These are phyloP conservation scores for Lablab purpureus DNA, from an alignment of 306 rosid species.

Conservation along the genomic window DNA sequence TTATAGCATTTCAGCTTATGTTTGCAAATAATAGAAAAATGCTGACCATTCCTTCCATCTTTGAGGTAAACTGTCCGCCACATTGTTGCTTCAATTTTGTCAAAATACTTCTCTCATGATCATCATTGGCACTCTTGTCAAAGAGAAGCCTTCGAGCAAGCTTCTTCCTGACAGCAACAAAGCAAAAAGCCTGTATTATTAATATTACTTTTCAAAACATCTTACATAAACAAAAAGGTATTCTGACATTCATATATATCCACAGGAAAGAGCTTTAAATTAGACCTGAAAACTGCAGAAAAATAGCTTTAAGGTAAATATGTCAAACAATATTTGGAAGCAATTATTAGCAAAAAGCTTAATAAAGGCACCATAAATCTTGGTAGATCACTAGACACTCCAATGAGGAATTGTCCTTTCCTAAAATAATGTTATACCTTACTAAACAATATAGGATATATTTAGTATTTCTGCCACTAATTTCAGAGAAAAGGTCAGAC, in stretches of 20 bases:
- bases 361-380: slow-evolving; percentile 6
- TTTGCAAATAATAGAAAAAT: slow-evolving; percentile 32
- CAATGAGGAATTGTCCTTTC: not conserved
- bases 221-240: not conserved
- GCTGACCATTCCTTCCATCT: slow-evolving; percentile 99
- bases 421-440: slow-evolving; percentile 18
- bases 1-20: slow-evolving; percentile 1
- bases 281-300: not conserved
- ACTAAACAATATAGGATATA: not conserved
- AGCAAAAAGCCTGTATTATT: slow-evolving; percentile 39
- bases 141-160: slow-evolving; percentile 95
- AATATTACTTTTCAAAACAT: slow-evolving; percentile 32
- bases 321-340: slow-evolving; percentile 10
- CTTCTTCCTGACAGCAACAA: slow-evolving; percentile 73
- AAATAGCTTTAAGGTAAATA: slow-evolving; percentile 3
- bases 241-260: slow-evolving; percentile 28
- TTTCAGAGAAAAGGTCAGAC: not conserved
- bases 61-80: slow-evolving; percentile 93
- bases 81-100: slow-evolving; percentile 94
- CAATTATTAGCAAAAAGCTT: not conserved
- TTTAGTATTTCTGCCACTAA: not conserved
- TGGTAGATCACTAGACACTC: not conserved
- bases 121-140: slow-evolving; percentile 94
- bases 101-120: slow-evolving; percentile 86
- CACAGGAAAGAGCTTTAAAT: slow-evolving; percentile 25